Evolutionary conservation across 306 rosid genomes (phyloP).

Genomic region (Cicer pinnatifidum): DNA sequence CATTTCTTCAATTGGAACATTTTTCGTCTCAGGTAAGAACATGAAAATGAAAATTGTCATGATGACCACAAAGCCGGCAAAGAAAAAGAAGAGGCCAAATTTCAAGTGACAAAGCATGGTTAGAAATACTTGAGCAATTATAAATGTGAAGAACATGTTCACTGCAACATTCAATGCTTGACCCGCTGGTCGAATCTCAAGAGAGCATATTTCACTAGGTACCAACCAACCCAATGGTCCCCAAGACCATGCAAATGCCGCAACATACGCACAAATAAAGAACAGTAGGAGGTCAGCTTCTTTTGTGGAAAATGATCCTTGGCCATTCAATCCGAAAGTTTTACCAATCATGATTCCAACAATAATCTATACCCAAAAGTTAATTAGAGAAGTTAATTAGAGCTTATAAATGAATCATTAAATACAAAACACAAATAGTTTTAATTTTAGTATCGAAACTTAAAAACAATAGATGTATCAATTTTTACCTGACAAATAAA

Average conservation of each 20-base stretch:
- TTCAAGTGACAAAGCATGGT: conserved; percentile 64
- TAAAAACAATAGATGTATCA: neutral
- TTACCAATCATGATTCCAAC: conserved; percentile 47
- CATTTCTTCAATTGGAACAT: conserved; percentile 62
- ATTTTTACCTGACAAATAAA: conserved; percentile 41
- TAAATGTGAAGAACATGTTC: conserved; percentile 62
- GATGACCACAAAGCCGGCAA: conserved; percentile 48
- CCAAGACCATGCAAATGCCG: conserved; percentile 82
- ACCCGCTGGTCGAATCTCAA: conserved; percentile 65
- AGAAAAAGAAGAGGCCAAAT: conserved; percentile 64
- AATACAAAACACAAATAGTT: neutral
- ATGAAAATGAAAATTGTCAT: conserved; percentile 54
- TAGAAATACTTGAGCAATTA: conserved; percentile 55
- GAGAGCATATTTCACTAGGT: conserved; percentile 63
- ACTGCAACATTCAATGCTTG: conserved; percentile 59
- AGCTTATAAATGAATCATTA: neutral
- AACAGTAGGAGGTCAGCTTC: conserved; percentile 46
- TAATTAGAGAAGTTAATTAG: no score
- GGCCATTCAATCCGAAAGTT: conserved; percentile 51
- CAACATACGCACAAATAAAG: conserved; percentile 64
- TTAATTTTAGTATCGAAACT: neutral
- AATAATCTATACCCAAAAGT: conserved; percentile 22
- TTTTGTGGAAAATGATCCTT: conserved; percentile 45
- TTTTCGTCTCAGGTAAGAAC: conserved; percentile 65
- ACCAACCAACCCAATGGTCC: conserved; percentile 73